These are phyloP conservation scores for Dothistroma septosporum DNA, from an alignment of 2,329 filamentous ascomycete genomes.

Conservation along the genomic window DNA sequence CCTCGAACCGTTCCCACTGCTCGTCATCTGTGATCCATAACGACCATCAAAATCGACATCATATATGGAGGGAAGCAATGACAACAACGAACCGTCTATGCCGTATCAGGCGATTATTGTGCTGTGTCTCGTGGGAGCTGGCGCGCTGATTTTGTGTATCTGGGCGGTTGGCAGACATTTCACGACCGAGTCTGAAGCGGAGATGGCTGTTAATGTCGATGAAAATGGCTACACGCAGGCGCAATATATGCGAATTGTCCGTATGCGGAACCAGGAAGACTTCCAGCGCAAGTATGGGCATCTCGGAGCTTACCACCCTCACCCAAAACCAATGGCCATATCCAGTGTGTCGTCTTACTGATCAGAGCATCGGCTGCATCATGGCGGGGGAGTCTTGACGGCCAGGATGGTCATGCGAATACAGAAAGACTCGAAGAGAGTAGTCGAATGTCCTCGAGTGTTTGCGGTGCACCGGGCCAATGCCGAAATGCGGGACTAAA, in stretches of 20 bases:
- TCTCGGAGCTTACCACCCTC: conserved; percentile 2
- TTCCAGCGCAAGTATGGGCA: conserved; percentile 18
- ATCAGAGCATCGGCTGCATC: not conserved
- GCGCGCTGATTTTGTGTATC: conserved; percentile 16
- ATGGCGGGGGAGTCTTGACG: not conserved
- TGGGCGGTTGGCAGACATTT: conserved; percentile 23
- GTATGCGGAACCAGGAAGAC: conserved; percentile 21
- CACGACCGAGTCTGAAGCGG: conserved; percentile 5
- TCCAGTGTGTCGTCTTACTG: conserved; percentile 14
- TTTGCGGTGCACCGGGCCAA: too few species aligned
- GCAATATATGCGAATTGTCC: conserved; percentile 26
- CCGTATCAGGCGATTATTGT: conserved; percentile 22
- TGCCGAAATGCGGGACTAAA: not conserved
- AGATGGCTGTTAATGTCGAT: conserved; percentile 2
- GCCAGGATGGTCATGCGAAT: not conserved
- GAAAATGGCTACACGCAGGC: conserved; percentile 20
- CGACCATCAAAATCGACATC: not conserved
- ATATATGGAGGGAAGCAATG: conserved; percentile 2
- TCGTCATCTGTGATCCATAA: not conserved
- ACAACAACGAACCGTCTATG: conserved; percentile 12
- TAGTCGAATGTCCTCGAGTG: too few species aligned
- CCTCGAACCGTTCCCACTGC: not conserved
- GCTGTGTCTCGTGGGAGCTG: conserved; percentile 22
- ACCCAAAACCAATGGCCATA: conserved; percentile 8
- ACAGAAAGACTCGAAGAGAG: not conserved